phyloP scores from a whole-genome alignment of 2,329 filamentous ascomycete species.

The Stemphylium lycopersici region DNA sequence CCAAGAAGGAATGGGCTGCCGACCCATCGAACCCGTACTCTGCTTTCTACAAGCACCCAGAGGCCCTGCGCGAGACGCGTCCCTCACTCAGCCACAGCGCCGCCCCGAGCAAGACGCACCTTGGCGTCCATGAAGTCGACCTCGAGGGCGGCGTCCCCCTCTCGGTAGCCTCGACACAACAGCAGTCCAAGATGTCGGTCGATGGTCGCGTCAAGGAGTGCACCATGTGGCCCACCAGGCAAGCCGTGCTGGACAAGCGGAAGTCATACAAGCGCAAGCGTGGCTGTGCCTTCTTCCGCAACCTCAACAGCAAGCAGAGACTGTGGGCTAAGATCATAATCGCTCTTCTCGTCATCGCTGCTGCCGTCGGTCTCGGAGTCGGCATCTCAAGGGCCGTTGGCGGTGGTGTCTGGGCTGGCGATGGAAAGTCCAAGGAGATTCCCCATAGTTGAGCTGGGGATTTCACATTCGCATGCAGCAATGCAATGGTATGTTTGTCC shows the following conservation, averaged over 20 bases:
- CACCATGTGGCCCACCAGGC: constrained; percentile 59
- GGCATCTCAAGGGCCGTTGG: constrained; percentile 58
- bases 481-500: not conserved
- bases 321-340: constrained; percentile 54
- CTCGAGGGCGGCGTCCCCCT: constrained; percentile 47
- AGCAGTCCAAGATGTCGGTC: constrained; percentile 48
- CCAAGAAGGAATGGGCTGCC: constrained; percentile 36
- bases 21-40: constrained; percentile 52
- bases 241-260: constrained; percentile 54
- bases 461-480: not conserved
- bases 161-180: constrained; percentile 48
- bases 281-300: constrained; percentile 51
- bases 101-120: constrained; percentile 40
- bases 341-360: constrained; percentile 53
- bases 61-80: constrained; percentile 52
- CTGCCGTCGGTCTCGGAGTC: constrained; percentile 56
- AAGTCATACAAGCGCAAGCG: constrained; percentile 47
- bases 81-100: constrained; percentile 48
- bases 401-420: constrained; percentile 53
- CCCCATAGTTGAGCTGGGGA: constrained; percentile 28
- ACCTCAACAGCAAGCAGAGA: constrained; percentile 52
- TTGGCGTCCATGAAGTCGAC: constrained; percentile 49
- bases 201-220: constrained; percentile 55
- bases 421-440: constrained; percentile 47
- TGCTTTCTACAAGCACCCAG: constrained; percentile 57